phyloP scores from a whole-genome alignment of 192 early-diverging fungal species.

The Coemansia sp. region DNA sequence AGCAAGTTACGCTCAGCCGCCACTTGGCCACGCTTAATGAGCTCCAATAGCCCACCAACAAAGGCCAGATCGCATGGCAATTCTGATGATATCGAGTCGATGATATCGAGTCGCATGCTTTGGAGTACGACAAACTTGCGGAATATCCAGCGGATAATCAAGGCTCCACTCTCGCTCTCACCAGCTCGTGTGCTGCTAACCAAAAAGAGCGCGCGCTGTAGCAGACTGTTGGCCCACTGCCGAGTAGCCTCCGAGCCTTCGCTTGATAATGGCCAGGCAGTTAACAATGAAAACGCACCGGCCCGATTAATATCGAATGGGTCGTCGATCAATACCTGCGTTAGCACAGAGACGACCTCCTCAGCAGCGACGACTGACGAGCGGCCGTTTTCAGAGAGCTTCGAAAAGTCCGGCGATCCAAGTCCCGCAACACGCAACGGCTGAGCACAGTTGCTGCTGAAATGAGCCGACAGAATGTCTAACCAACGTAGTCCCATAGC shows the following conservation, averaged over 20 bases:
- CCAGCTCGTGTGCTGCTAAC: slow-evolving; percentile 71
- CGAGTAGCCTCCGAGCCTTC: slow-evolving; percentile 58
- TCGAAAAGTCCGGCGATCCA: slow-evolving; percentile 27
- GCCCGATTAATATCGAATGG: slow-evolving; percentile 78
- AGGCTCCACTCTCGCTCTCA: slow-evolving; percentile 85
- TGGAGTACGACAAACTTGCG: slow-evolving; percentile 69
- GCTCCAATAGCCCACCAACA: slow-evolving; percentile 26
- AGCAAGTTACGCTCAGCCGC: slow-evolving; percentile 56
- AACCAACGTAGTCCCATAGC: slow-evolving; percentile 54
- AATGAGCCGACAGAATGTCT: slow-evolving; percentile 34
- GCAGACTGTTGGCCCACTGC: slow-evolving; percentile 53
- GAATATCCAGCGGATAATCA: slow-evolving; percentile 77
- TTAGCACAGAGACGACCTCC: slow-evolving; percentile 55
- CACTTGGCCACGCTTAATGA: slow-evolving; percentile 13
- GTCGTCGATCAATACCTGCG: slow-evolving; percentile 64
- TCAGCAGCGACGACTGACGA: slow-evolving; percentile 21
- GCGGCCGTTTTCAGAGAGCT: not conserved
- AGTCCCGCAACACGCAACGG: slow-evolving; percentile 33
- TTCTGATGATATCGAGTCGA: not conserved
- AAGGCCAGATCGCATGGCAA: slow-evolving; percentile 19
- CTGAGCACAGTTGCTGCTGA: slow-evolving; percentile 21
- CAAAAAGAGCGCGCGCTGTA: slow-evolving; percentile 64
- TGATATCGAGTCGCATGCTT: slow-evolving; percentile 28
- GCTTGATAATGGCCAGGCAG: slow-evolving; percentile 60
- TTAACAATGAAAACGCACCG: slow-evolving; percentile 73